Conservation (phyloP, 2,329 filamentous ascomycete species). For the Verticillium alfalfae region DNA sequence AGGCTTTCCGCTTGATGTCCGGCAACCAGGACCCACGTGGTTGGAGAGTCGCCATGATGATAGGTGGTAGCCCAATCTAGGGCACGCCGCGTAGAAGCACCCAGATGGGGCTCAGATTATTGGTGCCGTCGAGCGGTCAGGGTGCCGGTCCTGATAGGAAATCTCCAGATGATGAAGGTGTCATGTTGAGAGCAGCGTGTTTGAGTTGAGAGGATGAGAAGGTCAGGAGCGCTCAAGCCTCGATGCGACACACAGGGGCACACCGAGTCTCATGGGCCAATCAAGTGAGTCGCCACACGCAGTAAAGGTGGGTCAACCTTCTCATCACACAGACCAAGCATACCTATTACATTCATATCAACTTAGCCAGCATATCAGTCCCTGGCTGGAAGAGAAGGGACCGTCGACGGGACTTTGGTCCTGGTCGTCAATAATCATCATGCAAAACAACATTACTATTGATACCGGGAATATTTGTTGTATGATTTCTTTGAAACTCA, state of each 20-base stretch:
- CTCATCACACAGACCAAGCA: too few relatives aligned
- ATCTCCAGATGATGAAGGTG: neutral
- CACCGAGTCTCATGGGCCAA: neutral
- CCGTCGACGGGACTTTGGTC: too few relatives aligned
- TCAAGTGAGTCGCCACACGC: neutral
- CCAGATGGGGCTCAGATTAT: neutral
- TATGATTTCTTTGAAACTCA: neutral
- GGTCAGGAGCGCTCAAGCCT: neutral
- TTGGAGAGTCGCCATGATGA: slow-evolving; percentile 33
- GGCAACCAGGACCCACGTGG: slow-evolving; percentile 35
- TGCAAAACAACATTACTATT: too few relatives aligned
- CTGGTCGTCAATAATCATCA: too few relatives aligned
- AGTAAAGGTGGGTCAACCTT: neutral
- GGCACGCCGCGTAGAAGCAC: neutral
- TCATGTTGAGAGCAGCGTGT: neutral
- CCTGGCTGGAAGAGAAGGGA: too few relatives aligned
- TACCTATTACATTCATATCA: too few relatives aligned
- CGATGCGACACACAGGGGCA: neutral
- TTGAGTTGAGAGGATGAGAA: neutral
- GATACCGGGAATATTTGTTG: too few relatives aligned
- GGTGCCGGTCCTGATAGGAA: neutral
- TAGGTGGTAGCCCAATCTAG: neutral
- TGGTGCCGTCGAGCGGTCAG: neutral
- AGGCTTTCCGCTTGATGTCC: slow-evolving; percentile 51
- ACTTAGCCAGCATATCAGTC: too few relatives aligned